Base-by-base conservation (phyloP, 495 filamentous ascomycete species). In the Daldinia vernicosa region DNA sequence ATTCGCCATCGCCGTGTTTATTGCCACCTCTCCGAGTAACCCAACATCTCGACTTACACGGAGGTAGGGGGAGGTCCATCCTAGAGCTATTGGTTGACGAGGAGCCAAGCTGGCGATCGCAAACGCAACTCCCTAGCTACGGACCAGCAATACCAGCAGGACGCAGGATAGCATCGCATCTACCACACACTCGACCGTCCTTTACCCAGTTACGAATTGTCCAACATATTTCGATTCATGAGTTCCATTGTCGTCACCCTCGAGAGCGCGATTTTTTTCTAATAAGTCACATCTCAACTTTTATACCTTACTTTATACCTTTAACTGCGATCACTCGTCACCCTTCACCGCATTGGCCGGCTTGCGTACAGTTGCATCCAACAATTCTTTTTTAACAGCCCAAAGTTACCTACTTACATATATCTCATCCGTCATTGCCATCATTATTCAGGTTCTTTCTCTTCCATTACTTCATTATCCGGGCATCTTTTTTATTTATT, bases 71-170 rank as follows among this genome's bases (percentile, higher is more conserved):
- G 56, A 51, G 61, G 26, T 59, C 66, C 54, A 43, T 61, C 24
- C 66, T 30, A 2, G 39, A 59, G 50, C 33, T 37, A 73, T 73
- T 73, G 70, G 70, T 63, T 73, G 66, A 39, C 57, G 65, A 63
- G 56, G 43, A 50, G 70, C 70, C 66, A 73, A 66, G 70, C 57
- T 59, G 51, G 60, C 45, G 50, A 59, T 69, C 60, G 61, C 33
- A 60, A 68, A 66, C 51, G 51, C 56, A 62, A 45, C 39, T 45
- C 50, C 32, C 55, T 39, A 57, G 30, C 15, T 24, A 57, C 54
- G 57, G 51, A 62, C 39, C 19, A 47, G 43, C 43, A 47, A 12
- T 19, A 22, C 43, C 43, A 24, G 43, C 43, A 47, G 2, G 19
- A 24, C 43, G 40, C 32, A 66, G 52, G 53, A 69, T 22, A 63